Evolutionary conservation across 169 alveolate genomes (phyloP).

Genomic region (Theileria sp.): DNA sequence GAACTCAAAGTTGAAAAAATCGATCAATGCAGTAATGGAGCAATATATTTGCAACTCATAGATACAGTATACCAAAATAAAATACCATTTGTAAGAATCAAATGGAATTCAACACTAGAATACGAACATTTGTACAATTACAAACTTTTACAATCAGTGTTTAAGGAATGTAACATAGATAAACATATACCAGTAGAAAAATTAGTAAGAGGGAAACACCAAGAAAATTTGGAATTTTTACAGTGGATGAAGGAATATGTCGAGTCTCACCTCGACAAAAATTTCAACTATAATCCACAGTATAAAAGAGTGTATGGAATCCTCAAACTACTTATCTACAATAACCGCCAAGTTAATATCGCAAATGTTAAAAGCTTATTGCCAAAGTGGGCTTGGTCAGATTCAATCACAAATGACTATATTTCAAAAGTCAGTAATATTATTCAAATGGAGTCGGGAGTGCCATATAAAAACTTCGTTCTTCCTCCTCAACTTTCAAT

Average conservation of each 20-base stretch:
- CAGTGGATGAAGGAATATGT: conserved; percentile 96
- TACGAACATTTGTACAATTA: conserved; percentile 92
- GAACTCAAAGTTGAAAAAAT: conserved; percentile 85
- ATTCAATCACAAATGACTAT: conserved; percentile 17
- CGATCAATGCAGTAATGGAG: conserved; percentile 96
- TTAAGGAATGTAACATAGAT: conserved; percentile 85
- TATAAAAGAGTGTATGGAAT: conserved; percentile 63
- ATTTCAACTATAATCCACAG: conserved; percentile 66
- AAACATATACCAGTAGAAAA: conserved; percentile 90
- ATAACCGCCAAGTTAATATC: conserved; percentile 53
- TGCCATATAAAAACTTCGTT: not conserved
- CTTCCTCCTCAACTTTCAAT: not conserved
- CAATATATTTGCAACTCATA: conserved; percentile 90
- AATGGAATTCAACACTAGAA: conserved; percentile 94
- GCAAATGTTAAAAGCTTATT: conserved; percentile 56
- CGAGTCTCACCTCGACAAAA: conserved; percentile 81
- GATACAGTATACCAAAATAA: conserved; percentile 89
- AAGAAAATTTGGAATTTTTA: conserved; percentile 93
- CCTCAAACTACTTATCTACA: conserved; percentile 34
- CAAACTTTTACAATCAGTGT: conserved; percentile 91
- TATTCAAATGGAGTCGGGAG: not conserved
- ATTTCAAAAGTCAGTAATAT: conserved; percentile 3
- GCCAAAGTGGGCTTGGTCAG: conserved; percentile 39
- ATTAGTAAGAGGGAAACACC: conserved; percentile 90
- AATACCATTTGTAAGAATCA: conserved; percentile 84